phyloP scores from a whole-genome alignment of 495 filamentous ascomycete genomes.

The Articulospora tetracladia region DNA sequence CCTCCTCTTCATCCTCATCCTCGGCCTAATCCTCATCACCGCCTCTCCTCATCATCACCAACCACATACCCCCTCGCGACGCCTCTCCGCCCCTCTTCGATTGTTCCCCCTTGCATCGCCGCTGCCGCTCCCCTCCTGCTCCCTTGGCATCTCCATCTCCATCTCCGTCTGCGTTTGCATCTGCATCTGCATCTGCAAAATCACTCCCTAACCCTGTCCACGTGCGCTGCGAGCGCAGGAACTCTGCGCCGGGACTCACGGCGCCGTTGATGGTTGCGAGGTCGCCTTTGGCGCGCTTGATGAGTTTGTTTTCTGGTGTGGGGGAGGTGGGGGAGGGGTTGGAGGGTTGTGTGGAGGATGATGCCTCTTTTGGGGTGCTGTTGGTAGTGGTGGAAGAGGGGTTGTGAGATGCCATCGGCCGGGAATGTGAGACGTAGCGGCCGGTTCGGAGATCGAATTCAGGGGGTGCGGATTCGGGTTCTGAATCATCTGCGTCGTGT shows the following conservation, averaged over 20 bases:
- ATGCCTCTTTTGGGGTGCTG: neutral
- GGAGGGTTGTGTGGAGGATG: neutral
- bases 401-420: constrained; percentile 61
- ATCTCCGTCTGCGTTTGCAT: constrained; percentile 29
- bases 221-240: constrained; percentile 71
- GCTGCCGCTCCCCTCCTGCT: too few species aligned
- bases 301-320: constrained; percentile 38
- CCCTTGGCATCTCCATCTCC: too few species aligned
- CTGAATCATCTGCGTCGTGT: constrained; percentile 25
- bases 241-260: constrained; percentile 88
- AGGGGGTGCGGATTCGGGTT: constrained; percentile 64
- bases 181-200: constrained; percentile 38
- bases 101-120: too few species aligned
- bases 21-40: neutral
- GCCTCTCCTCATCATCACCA: constrained; percentile 41
- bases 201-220: constrained; percentile 94
- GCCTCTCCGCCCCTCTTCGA: constrained; percentile 84
- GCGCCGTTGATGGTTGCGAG: constrained; percentile 74
- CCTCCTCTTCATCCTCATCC: too few species aligned
- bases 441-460: constrained; percentile 92
- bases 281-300: constrained; percentile 61
- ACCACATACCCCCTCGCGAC: constrained; percentile 88
- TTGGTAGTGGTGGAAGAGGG: constrained; percentile 5
- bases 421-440: constrained; percentile 73
- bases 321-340: neutral